Base-by-base conservation (phyloP, 169 alveolate genomes). In the Cyclospora cayetanensis region DNA sequence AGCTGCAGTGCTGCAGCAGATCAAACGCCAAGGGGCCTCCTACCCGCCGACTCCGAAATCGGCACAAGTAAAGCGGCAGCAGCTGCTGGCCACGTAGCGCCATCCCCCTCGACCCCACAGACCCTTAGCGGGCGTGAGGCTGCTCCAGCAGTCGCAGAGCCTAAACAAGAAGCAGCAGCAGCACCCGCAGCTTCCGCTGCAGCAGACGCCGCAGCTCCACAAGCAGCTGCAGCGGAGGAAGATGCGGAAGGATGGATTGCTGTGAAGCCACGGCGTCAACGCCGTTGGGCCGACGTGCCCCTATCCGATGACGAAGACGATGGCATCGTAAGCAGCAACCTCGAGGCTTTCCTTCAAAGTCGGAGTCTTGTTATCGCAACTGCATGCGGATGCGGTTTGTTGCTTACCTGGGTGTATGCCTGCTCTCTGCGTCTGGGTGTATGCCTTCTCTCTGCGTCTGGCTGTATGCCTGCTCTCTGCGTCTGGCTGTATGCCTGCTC, bases 241-340 rank as follows among this genome's bases (percentile, higher is more conserved):
- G 88, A 77, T 50, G 18, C 70, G 35, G 88, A 77, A 27, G 88
- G 88, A 20, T 43, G 88, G 88, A 77, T 77, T 12, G 22, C 88
- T 5, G 88, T 77, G 72, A 77, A 77, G 52, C 88, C 88, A 25
- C 88, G 88, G 39, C 88, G 88, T 31, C 88, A 31, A 20, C 88
- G 88, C 70, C 88, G 88, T 50, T 77, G 72, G 88, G 88, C 70
- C 3, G 70, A 77, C 0, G 31, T 15, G 31, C 72, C 88, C 50
- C 31, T 77, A 9, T 77, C 70, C 4, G 88, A 77, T 42, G 88
- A 77, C 31, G 88, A 77, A n/a, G 88, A 77, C 0, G 4, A 1
- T 25, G n/a, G 9, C 50, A 34, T 42, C 46, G 88, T 29, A 77
- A 50, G 88, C 9, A 77, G 42, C 68, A 15, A 46, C 11, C 11